Evolutionary conservation across 129 eudicot species (phyloP).

Genomic region (Chrysanthemum lavandulifolium): DNA sequence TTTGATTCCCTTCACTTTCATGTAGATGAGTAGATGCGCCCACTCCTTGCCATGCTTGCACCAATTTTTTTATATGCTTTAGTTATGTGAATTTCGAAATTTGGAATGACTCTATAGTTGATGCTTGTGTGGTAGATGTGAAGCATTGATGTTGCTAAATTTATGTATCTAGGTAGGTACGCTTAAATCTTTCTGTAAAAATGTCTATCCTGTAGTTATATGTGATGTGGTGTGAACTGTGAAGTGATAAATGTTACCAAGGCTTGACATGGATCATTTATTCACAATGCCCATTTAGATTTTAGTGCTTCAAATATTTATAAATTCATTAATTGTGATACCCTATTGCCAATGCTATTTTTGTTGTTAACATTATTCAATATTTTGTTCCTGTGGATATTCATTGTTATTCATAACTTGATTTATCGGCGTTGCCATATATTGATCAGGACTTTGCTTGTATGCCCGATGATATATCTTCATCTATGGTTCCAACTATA

Average conservation of each 20-base stretch:
- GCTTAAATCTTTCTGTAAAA: neutral
- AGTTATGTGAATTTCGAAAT: neutral
- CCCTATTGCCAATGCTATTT: no score
- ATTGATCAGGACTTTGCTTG: neutral
- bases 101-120: neutral
- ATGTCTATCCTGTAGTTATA: neutral
- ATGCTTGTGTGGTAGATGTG: neutral
- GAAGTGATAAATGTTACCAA: neutral
- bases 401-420: neutral
- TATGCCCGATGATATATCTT: constrained; percentile 1
- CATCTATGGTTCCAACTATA: neutral
- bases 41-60: no score
- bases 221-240: neutral
- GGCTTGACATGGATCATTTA: neutral
- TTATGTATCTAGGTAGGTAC: neutral
- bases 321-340: no score
- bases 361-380: neutral
- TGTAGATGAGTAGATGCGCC: no score
- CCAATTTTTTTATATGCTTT: no score
- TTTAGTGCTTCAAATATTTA: neutral
- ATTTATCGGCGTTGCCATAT: neutral
- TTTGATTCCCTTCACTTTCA: no score
- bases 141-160: constrained; percentile 4
- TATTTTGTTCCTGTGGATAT: neutral
- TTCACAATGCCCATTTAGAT: neutral